Evolutionary conservation across 148 eudicot genomes (phyloP), one percentile per base, ranked within the genome.

Genomic region (Rhododendron griersonianum): DNA sequence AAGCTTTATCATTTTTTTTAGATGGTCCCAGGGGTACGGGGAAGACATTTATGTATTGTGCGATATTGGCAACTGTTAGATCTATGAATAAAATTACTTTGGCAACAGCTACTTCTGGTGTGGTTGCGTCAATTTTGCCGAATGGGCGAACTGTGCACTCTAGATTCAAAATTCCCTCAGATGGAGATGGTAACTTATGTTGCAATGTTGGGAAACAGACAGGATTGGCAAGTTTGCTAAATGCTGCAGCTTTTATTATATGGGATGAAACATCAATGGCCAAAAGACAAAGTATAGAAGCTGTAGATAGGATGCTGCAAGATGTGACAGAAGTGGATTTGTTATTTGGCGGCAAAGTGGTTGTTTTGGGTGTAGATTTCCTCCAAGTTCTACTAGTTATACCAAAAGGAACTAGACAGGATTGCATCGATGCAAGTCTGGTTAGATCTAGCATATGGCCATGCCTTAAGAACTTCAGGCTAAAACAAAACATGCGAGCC

Each of bases 221-320:
- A 1, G 1, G 14, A 1, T 28, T 25, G 18, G 6, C 11, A 6
- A 25, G 3, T 9, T 25, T 69, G 2, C 4, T n/a, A 28, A 2
- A 1, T 0, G 37, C 39, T n/a, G 2, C 5, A 0, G 0, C 7
- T 41, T 8, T 69, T 7, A 69, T 69, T 28, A 28, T 69, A 0
- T 69, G 37, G 37, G 37, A 69, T 28, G 37, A 69, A 69, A 39
- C 75, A 9, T 2, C 75, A 2, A 69, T 25, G 75, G 15, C 75
- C 9, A n/a, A 11, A 1, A 7, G 11, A 11, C 1, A 69, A 2
- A 10, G 0, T 2, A 2, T 69, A 2, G 11, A 69, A 1, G 37
- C 39, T 2, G 0, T 69, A 2, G 15, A 69, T 7, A 0, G 1
- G 1, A 7, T 9, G 11, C 0, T 69, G 0, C 10, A 3, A 28